Conservation (phyloP, 495 filamentous ascomycete genomes). For the Endocarpon pusillum region DNA sequence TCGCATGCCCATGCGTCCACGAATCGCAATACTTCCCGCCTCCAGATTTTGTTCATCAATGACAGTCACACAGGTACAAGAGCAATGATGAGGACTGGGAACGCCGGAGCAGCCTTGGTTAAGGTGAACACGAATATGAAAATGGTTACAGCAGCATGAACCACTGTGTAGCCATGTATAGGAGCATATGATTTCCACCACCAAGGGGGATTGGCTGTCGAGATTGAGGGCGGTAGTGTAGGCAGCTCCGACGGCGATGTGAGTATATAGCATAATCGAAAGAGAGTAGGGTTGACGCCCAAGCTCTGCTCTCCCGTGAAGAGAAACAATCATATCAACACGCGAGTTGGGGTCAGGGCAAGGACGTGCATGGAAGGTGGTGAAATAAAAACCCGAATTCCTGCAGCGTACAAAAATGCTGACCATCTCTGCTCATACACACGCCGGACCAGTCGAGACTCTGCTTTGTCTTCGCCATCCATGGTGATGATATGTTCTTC, state of each 20-base stretch:
- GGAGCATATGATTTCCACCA: constrained; percentile 27
- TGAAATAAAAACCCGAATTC: constrained; percentile 43
- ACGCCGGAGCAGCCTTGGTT: constrained; percentile 44
- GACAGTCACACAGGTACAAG: constrained; percentile 44
- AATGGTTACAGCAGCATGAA: constrained; percentile 42
- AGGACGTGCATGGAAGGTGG: constrained; percentile 54
- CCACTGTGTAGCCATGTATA: constrained; percentile 46
- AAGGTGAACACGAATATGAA: constrained; percentile 48
- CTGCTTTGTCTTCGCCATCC: constrained; percentile 23
- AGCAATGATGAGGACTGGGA: constrained; percentile 50
- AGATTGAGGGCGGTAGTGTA: constrained; percentile 29
- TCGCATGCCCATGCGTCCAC: constrained; percentile 60
- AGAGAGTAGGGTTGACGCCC: constrained; percentile 45
- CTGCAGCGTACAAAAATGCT: constrained; percentile 41
- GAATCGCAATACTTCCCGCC: constrained; percentile 39
- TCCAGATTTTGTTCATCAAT: constrained; percentile 49
- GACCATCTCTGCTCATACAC: constrained; percentile 59
- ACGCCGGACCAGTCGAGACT: constrained; percentile 23
- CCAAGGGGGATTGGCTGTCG: constrained; percentile 1
- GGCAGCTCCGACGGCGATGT: constrained; percentile 49
- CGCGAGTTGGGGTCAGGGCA: constrained; percentile 50
- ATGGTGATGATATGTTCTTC: constrained; percentile 22
- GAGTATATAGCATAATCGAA: constrained; percentile 43
- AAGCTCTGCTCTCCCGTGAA: constrained; percentile 62
- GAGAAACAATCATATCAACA: constrained; percentile 50